Conservation (phyloP, 805 yeast species). For the Ogataea angusta region DNA sequence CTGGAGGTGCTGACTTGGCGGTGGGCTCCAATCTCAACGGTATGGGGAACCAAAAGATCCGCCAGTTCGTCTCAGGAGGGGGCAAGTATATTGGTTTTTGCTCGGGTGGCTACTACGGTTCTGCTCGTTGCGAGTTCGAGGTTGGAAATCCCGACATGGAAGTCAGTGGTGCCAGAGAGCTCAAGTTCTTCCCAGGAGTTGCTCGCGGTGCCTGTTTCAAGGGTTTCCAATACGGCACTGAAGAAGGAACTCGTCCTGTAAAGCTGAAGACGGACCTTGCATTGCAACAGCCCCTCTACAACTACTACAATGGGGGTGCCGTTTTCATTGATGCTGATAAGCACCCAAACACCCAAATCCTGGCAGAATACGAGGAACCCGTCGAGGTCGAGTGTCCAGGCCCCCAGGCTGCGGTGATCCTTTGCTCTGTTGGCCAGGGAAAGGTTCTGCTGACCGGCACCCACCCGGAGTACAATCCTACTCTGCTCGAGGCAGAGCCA, state of each 20-base stretch:
- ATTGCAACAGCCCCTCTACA: slow-evolving; percentile 31
- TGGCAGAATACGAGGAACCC: slow-evolving; percentile 63
- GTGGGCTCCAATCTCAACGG: slow-evolving; percentile 73
- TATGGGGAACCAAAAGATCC: slow-evolving; percentile 56
- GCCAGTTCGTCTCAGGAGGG: slow-evolving; percentile 67
- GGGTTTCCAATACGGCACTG: slow-evolving; percentile 79
- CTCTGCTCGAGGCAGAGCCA: slow-evolving; percentile 37
- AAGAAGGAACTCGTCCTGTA: slow-evolving; percentile 69
- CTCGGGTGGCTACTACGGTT: slow-evolving; percentile 91
- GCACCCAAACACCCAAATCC: slow-evolving; percentile 58
- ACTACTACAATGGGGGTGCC: slow-evolving; percentile 89
- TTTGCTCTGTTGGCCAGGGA: slow-evolving; percentile 70
- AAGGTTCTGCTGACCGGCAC: slow-evolving; percentile 74
- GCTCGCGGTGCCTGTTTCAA: slow-evolving; percentile 77
- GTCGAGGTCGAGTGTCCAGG: slow-evolving; percentile 45
- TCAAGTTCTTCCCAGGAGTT: slow-evolving; percentile 76
- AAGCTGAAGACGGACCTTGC: slow-evolving; percentile 34
- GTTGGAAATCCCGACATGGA: slow-evolving; percentile 67
- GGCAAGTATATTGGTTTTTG: slow-evolving; percentile 87
- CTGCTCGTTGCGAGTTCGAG: slow-evolving; percentile 77
- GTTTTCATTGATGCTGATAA: slow-evolving; percentile 73
- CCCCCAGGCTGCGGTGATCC: slow-evolving; percentile 65
- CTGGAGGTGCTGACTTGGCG: slow-evolving; percentile 97
- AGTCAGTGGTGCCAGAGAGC: slow-evolving; percentile 82
- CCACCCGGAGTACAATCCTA: slow-evolving; percentile 83